Evolutionary conservation across 352 stramenopile species (phyloP).

Genomic region (Blastocystis sp.): DNA sequence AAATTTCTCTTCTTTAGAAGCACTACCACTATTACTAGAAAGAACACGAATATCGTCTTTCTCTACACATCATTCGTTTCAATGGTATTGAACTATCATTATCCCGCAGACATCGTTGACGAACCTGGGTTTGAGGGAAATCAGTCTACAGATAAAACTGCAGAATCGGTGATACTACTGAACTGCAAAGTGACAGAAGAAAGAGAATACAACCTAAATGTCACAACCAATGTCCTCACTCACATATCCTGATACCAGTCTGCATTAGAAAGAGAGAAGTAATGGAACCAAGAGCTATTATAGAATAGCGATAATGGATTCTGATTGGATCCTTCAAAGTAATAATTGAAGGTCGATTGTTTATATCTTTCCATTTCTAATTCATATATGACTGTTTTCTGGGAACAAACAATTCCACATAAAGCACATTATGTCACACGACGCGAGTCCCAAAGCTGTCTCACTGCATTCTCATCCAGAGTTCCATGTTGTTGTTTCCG

Average conservation of each 20-base stretch:
- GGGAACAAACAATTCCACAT: conserved; percentile 72
- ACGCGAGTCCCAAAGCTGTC: conserved; percentile 77
- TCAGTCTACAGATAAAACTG: not conserved
- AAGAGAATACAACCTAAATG: not conserved
- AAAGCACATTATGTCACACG: conserved; percentile 75
- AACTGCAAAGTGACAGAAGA: not conserved
- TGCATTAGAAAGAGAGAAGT: not conserved
- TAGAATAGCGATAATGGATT: not conserved
- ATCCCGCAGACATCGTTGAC: not conserved
- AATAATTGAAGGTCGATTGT: not conserved
- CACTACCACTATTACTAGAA: too few relatives aligned
- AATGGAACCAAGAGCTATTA: not conserved
- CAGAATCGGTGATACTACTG: not conserved
- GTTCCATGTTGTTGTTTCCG: not conserved
- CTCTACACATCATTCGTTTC: too few relatives aligned
- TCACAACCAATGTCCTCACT: not conserved
- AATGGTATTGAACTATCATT: too few relatives aligned
- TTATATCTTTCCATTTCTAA: not conserved
- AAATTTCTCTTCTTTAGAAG: too few relatives aligned
- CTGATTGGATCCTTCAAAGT: conserved; percentile 11
- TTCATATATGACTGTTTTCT: conserved; percentile 57
- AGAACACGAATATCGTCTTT: too few relatives aligned
- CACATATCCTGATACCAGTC: not conserved
- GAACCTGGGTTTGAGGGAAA: not conserved
- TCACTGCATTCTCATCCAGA: not conserved